Evolutionary conservation across 2,329 filamentous ascomycete species (phyloP), one percentile per base, ranked within the genome.

Genomic region (Cladophialophora yegresii): DNA sequence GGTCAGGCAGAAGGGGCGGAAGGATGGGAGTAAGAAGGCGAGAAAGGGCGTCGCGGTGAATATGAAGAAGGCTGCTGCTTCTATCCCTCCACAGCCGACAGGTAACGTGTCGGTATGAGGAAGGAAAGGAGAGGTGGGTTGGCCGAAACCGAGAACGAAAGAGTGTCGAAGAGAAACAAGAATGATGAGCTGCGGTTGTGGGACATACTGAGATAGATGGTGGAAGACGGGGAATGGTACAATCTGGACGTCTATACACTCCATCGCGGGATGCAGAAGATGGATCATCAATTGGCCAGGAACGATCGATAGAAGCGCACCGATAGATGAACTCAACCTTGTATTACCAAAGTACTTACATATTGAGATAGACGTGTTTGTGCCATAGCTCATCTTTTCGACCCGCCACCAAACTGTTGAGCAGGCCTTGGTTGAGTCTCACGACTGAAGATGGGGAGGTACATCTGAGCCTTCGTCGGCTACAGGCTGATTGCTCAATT

Each of bases 1-100:
- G 4, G 20, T 59, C 28, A 43, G 62, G n/a, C 57, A 59, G 56
- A 58, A 49, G 32, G 56, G 54, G 13, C 45, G 49, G 13, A 59
- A 55, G 54, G 57, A 20, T 49, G 58, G 50, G 32, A 56, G 20
- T n/a, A 57, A 47, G 30, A 40, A 26, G 54, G 20, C 22, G 43
- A 62, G 55, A 54, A 58, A 50, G 20, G 47, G 47, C n/a, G n/a
- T n/a, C n/a, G n/a, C n/a, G n/a, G n/a, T n/a, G n/a, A n/a, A n/a
- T 4, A 9, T 50, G 22, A 28, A 23, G 8, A 50, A 50, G 47
- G 47, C 8, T 16, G 47, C 22, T n/a, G n/a, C n/a, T n/a, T n/a
- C n/a, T n/a, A n/a, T n/a, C n/a, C n/a, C n/a, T n/a, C n/a, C n/a
- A n/a, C n/a, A n/a, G n/a, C n/a, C n/a, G n/a, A n/a, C n/a, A n/a